Conservation (phyloP, 2,329 filamentous ascomycete genomes). For the Catunica adiposa region DNA sequence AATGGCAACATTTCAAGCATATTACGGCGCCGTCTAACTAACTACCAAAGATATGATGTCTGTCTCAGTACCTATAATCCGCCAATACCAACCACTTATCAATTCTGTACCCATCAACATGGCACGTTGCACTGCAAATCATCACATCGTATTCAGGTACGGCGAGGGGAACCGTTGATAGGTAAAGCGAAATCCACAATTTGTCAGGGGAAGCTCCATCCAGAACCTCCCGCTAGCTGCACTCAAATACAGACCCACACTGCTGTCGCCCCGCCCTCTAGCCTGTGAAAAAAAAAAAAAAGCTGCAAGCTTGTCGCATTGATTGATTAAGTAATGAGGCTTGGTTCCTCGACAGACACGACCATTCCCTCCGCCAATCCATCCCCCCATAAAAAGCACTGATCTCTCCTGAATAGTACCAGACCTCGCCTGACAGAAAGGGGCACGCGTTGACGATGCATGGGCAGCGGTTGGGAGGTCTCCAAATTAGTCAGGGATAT, state of each 20-base stretch:
- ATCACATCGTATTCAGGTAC: not conserved
- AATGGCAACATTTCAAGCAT: not conserved
- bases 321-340: not conserved
- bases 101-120: no score
- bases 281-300: not conserved
- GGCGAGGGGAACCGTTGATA: not conserved
- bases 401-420: not conserved
- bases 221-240: no score
- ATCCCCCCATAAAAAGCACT: not conserved
- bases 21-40: no score
- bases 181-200: not conserved
- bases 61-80: no score
- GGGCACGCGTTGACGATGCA: not conserved
- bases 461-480: not conserved
- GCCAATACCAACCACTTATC: no score
- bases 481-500: not conserved
- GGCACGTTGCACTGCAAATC: not conserved
- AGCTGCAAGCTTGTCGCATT: not conserved
- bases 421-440: not conserved
- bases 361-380: not conserved
- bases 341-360: not conserved
- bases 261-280: no score
- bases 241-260: no score
- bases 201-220: not conserved
- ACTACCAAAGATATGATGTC: not conserved